Percentiles rank a stretch among this genome's conserved stretches.
These are phyloP conservation scores for Claviceps pusilla DNA, from an alignment of 2,329 filamentous ascomycete genomes.

Conservation along the genomic window DNA sequence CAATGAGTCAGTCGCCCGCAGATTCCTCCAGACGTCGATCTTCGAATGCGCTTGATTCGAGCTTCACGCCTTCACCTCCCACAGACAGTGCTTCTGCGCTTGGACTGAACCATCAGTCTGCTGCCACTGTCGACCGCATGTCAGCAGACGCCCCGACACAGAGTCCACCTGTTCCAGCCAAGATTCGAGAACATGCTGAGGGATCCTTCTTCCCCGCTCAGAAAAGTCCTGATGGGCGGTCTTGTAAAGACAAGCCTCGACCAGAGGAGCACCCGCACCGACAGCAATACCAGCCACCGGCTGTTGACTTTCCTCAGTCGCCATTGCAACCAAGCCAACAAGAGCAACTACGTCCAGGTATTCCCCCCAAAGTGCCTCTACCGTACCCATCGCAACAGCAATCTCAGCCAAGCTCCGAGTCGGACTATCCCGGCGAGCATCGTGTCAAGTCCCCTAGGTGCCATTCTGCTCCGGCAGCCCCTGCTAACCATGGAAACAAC, in stretches of 20 bases:
- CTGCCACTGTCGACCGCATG: not conserved
- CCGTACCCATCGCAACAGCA: no score
- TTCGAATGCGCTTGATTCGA: constrained; percentile 1
- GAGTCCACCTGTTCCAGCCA: no score
- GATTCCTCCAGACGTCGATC: constrained; percentile 7
- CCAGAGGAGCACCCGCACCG: no score
- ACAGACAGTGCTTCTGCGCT: not conserved
- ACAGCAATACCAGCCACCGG: no score
- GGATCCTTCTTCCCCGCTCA: no score
- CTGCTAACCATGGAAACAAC: not conserved
- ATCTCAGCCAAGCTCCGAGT: not conserved
- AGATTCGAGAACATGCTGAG: no score
- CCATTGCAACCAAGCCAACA: not conserved
- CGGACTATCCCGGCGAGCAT: constrained; percentile 3
- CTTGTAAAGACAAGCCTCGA: no score
- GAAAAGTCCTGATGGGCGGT: no score
- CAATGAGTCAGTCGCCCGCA: constrained; percentile 7
- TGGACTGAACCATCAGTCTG: not conserved
- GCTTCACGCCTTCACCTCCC: constrained; percentile 4
- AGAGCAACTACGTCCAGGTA: not conserved
- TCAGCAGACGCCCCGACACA: no score
- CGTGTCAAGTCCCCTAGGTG: not conserved
- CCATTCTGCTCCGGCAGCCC: not conserved
- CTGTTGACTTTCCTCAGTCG: no score
- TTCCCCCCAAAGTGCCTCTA: no score